Percentiles rank a stretch among this genome's conserved stretches.
These are phyloP conservation scores for Thelonectria olida DNA, from an alignment of 2,329 filamentous ascomycete species.

Conservation along the genomic window DNA sequence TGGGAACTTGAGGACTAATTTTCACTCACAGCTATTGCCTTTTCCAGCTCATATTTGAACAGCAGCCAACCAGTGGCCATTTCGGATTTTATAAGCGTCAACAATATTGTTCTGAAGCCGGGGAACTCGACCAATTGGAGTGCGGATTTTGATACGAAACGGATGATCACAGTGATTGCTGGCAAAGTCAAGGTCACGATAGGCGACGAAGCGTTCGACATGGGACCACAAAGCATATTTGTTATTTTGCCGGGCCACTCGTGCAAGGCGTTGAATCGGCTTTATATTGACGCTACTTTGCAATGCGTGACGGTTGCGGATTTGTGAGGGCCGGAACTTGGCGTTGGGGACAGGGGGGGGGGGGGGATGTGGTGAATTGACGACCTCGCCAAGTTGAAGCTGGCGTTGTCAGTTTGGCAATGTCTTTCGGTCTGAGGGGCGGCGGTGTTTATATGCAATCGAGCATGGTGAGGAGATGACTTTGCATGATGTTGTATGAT, in stretches of 20 bases:
- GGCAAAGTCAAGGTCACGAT: conserved; percentile 54
- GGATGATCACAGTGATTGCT: conserved; percentile 50
- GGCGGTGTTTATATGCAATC: too few relatives aligned
- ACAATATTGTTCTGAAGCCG: conserved; percentile 54
- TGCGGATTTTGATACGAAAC: conserved; percentile 42
- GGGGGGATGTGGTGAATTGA: not conserved
- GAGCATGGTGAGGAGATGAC: too few relatives aligned
- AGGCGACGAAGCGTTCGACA: conserved; percentile 46
- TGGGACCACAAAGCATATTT: conserved; percentile 58
- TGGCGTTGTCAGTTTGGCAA: too few relatives aligned
- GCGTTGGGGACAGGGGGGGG: not conserved
- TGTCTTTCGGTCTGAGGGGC: too few relatives aligned
- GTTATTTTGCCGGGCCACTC: conserved; percentile 49
- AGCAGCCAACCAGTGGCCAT: conserved; percentile 48
- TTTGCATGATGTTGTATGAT: too few relatives aligned
- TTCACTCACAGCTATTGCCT: conserved; percentile 50
- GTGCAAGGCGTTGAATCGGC: conserved; percentile 53
- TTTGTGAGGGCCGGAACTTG: conserved; percentile 24
- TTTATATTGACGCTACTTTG: conserved; percentile 55
- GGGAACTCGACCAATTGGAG: conserved; percentile 47
- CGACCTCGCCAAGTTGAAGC: too few relatives aligned
- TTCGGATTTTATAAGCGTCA: conserved; percentile 50
- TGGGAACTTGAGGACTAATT: not conserved
- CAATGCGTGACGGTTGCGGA: conserved; percentile 49
- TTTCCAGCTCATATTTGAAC: conserved; percentile 53